Evolutionary conservation across 2,329 filamentous ascomycete species (phyloP).

Genomic region (Colletotrichum orchidophilum): DNA sequence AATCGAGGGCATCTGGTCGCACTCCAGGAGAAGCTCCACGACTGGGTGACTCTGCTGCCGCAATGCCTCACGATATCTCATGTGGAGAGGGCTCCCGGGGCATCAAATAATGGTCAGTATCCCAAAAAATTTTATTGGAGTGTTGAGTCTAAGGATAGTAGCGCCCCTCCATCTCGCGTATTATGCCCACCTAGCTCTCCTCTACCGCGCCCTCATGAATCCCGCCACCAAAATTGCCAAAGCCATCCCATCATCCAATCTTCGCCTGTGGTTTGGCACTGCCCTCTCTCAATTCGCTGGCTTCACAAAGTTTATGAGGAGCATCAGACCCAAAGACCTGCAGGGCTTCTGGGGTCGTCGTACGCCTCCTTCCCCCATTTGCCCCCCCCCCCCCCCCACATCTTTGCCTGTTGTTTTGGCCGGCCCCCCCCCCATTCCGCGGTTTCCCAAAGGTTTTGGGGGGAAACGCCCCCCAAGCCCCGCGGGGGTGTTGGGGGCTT

Average conservation of each 20-base stretch:
- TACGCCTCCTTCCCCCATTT: slow-evolving; percentile 28
- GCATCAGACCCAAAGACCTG: slow-evolving; percentile 46
- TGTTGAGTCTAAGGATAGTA: slow-evolving; percentile 19
- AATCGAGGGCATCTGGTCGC: slow-evolving; percentile 36
- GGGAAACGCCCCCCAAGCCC: slow-evolving; percentile 44
- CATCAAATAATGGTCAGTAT: slow-evolving; percentile 36
- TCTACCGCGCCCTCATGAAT: slow-evolving; percentile 55
- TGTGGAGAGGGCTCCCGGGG: slow-evolving; percentile 10
- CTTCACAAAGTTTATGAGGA: slow-evolving; percentile 50
- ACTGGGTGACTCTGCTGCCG: slow-evolving; percentile 49
- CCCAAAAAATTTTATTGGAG: neutral
- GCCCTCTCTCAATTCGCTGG: slow-evolving; percentile 48
- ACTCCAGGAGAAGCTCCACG: slow-evolving; percentile 42
- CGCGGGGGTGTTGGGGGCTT: slow-evolving; percentile 55
- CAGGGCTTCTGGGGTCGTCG: slow-evolving; percentile 56
- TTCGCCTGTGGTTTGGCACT: slow-evolving; percentile 45
- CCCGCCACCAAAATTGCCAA: slow-evolving; percentile 54
- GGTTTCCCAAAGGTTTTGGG: slow-evolving; percentile 50
- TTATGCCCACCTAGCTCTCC: slow-evolving; percentile 51
- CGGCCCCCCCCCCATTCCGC: slow-evolving; percentile 47
- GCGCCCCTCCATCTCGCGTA: slow-evolving; percentile 52
- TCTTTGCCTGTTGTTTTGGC: slow-evolving; percentile 40
- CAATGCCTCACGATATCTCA: slow-evolving; percentile 44
- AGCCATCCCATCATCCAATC: slow-evolving; percentile 44
- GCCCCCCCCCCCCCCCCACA: too few relatives aligned